These are phyloP conservation scores for Chrysochromulina tobinii DNA, from an alignment of 78 protist species.

Conservation along the genomic window DNA sequence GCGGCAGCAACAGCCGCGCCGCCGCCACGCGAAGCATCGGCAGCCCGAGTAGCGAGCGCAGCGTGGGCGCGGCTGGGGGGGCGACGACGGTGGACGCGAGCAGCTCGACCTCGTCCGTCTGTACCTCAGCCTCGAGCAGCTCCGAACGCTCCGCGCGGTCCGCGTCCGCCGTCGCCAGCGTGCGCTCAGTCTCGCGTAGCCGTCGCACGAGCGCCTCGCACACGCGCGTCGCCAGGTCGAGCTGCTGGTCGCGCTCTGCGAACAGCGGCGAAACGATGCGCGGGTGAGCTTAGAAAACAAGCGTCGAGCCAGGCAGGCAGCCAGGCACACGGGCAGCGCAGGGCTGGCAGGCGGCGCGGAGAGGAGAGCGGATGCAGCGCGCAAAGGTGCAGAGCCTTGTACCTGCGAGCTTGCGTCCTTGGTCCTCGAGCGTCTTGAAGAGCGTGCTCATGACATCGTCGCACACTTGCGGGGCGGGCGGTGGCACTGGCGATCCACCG, in stretches of 20 bases:
- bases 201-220: neutral
- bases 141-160: neutral
- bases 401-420: neutral
- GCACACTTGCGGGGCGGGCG: too few relatives aligned
- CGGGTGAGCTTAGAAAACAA: too few relatives aligned
- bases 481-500: neutral
- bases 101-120: neutral
- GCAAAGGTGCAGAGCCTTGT: neutral
- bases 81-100: too few relatives aligned
- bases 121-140: neutral
- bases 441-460: neutral
- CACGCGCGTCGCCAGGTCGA: neutral
- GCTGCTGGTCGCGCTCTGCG: constrained; percentile 20
- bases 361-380: too few relatives aligned
- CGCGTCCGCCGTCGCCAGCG: neutral
- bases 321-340: too few relatives aligned
- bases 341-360: too few relatives aligned
- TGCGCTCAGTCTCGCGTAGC: neutral
- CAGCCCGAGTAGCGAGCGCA: neutral
- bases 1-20: too few relatives aligned
- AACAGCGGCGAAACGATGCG: neutral
- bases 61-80: too few relatives aligned
- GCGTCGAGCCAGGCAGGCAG: too few relatives aligned
- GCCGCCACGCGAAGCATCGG: neutral
- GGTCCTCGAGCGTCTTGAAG: constrained; percentile 1